Evolutionary conservation across 352 stramenopile species (phyloP), one percentile per base, ranked within the genome.

Genomic region (Pythium periplocum): DNA sequence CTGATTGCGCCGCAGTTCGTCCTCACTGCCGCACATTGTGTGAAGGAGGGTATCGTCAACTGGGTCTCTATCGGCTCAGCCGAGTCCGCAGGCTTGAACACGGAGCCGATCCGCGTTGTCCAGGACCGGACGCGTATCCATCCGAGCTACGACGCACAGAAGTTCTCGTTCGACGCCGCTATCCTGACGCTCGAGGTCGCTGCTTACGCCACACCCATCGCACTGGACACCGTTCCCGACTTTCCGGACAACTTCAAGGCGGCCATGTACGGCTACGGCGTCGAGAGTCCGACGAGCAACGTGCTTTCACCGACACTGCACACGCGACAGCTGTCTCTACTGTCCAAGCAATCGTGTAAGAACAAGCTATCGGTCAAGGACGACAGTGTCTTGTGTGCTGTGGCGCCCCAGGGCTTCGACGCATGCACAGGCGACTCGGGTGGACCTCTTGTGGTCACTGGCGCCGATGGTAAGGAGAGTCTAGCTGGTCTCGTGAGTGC

Each of bases 1-100:
- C 51, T 81, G 6, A 75, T 81, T 26, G 49, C 68, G 26, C 61
- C 66, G 6, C 53, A 62, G 47, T 75, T 64, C 51, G 63, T 81
- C 32, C 59, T 81, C 42, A 81, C 71, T 26, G 71, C 71, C 1
- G 71, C 63, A 5, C 71, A 81, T 53, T 81, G 71, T 41, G 65
- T 75, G 7, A 65, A 46, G 11, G 62, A 72, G 32, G 61, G 59
- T 4, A 17, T 64, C 11, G 64, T 57, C 4, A 54, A 62, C 12
- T 70, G 65, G 55, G 54, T 74, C 46, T 60, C 59, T 5, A 51
- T 75, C 35, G 64, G 57, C 48, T 71, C 62, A 12, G 41, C 10
- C 17, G 36, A 54, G 39, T 70, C 61, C 6, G 53, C 48, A 3
- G 65, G 66, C 0, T n/a, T 49, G 9, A 48, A 62, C 17, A 61